Conservation (phyloP, 2,329 filamentous ascomycete species). For the Boeremia lycopersici region DNA sequence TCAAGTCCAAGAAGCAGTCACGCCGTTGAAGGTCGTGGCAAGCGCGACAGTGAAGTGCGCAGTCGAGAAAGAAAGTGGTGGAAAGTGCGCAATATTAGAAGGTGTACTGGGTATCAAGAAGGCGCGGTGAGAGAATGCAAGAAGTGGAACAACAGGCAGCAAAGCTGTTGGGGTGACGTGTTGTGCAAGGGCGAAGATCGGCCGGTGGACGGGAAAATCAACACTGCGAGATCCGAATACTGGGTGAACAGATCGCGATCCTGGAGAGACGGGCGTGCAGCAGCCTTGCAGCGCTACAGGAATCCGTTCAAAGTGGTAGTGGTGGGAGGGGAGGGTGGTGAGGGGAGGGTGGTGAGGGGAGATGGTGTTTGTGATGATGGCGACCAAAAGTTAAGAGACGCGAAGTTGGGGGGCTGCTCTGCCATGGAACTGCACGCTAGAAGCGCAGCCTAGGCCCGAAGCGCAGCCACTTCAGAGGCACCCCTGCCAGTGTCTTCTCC, state of each 20-base stretch:
- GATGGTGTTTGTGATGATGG: constrained; percentile 15
- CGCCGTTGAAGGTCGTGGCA: constrained; percentile 41
- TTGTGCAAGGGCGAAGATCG: constrained; percentile 36
- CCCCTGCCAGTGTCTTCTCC: constrained; percentile 1
- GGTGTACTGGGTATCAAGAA: constrained; percentile 36
- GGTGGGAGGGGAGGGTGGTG: constrained; percentile 17
- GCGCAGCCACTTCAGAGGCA: not conserved
- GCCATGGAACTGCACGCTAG: constrained; percentile 15
- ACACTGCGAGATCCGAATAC: constrained; percentile 17
- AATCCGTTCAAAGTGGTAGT: constrained; percentile 28
- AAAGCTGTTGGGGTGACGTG: constrained; percentile 42
- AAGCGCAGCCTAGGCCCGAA: constrained; percentile 11
- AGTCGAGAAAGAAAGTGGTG: constrained; percentile 18
- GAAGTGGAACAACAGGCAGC: constrained; percentile 41
- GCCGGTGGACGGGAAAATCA: constrained; percentile 34
- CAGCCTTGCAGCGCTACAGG: constrained; percentile 33
- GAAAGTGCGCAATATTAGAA: constrained; percentile 39
- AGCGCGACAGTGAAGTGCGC: constrained; percentile 23
- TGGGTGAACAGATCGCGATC: constrained; percentile 30
- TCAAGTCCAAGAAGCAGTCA: constrained; percentile 31
- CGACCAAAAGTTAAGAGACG: constrained; percentile 17
- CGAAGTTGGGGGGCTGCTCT: constrained; percentile 17
- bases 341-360: constrained; percentile 15
- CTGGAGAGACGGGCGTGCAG: constrained; percentile 28
- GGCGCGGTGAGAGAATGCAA: constrained; percentile 40